These are phyloP conservation scores for Trichoderma citrinoviride DNA, from an alignment of 2,329 filamentous ascomycete genomes.

Conservation along the genomic window DNA sequence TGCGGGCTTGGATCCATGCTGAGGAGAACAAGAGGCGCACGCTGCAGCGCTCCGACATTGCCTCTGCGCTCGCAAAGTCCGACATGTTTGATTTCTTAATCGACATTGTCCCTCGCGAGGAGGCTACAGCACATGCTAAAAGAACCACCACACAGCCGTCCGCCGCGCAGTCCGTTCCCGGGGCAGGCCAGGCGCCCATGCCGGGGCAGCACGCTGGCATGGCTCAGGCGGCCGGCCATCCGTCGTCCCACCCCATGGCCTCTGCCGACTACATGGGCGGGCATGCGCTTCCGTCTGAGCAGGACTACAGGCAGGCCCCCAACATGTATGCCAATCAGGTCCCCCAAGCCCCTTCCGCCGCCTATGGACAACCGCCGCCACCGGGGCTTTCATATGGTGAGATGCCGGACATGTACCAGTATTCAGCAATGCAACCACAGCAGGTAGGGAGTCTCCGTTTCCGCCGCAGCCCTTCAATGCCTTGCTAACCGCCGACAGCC, in stretches of 20 bases:
- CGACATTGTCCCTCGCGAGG: slow-evolving; percentile 95
- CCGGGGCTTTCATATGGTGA: slow-evolving; percentile 67
- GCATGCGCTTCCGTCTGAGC: slow-evolving; percentile 64
- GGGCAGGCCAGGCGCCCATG: slow-evolving; percentile 52
- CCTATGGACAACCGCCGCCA: slow-evolving; percentile 74
- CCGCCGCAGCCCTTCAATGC: not conserved
- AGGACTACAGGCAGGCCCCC: slow-evolving; percentile 76
- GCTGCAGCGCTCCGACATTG: slow-evolving; percentile 92
- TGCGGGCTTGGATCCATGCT: slow-evolving; percentile 99
- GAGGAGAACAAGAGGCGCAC: slow-evolving; percentile 98
- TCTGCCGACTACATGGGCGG: slow-evolving; percentile 62
- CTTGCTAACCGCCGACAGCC: slow-evolving; percentile 34
- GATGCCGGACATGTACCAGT: slow-evolving; percentile 82
- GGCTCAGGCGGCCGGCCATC: slow-evolving; percentile 56
- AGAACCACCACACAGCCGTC: slow-evolving; percentile 57
- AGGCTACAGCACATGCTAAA: slow-evolving; percentile 83
- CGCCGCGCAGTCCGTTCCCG: slow-evolving; percentile 44
- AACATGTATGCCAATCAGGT: slow-evolving; percentile 81
- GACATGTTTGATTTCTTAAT: slow-evolving; percentile 99
- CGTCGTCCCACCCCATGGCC: slow-evolving; percentile 55
- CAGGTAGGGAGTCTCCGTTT: slow-evolving; percentile 57
- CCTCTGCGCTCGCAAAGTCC: slow-evolving; percentile 90
- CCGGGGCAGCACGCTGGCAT: slow-evolving; percentile 50
- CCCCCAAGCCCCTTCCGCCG: slow-evolving; percentile 66
- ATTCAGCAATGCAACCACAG: slow-evolving; percentile 76